Conservation (phyloP, 768 basidiomycete genomes). For the Suillus plorans region DNA sequence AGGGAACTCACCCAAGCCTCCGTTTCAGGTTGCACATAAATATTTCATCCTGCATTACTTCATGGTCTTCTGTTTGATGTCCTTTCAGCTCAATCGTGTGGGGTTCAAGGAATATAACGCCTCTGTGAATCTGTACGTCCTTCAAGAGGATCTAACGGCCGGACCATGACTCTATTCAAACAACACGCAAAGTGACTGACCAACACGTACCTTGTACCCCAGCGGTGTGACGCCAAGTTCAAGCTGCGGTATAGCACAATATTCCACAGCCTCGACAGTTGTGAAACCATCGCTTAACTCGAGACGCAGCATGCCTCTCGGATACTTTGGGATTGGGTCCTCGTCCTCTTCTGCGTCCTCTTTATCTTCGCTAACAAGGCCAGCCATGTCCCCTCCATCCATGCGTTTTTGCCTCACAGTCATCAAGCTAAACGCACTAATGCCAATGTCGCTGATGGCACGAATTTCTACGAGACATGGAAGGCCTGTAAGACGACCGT, state of each 20-base stretch:
- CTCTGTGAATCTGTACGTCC: conserved; percentile 64
- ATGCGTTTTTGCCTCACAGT: conserved; percentile 65
- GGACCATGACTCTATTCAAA: background rate
- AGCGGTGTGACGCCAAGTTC: conserved; percentile 76
- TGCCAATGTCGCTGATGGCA: conserved; percentile 79
- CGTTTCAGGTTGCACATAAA: conserved; percentile 61
- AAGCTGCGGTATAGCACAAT: conserved; percentile 60
- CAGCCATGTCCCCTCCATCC: conserved; percentile 51
- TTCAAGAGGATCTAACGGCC: conserved; percentile 61
- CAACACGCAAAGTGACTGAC: background rate
- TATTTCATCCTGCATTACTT: conserved; percentile 51
- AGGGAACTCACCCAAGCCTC: conserved; percentile 62
- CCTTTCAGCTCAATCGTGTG: conserved; percentile 59
- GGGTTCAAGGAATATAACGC: conserved; percentile 79
- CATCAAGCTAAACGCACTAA: conserved; percentile 78
- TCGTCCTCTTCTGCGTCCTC: conserved; percentile 59
- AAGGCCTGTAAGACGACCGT: conserved; percentile 37
- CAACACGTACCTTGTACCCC: conserved; percentile 72
- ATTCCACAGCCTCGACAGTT: conserved; percentile 76
- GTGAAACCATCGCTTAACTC: conserved; percentile 77
- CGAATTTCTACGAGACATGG: conserved; percentile 75
- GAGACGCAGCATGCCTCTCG: conserved; percentile 75
- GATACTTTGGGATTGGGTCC: conserved; percentile 79
- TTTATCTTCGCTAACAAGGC: conserved; percentile 43
- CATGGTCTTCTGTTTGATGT: conserved; percentile 62